A percentile compares a stretch with the other conserved stretches of the same genome.
These are phyloP conservation scores for Plasmodium knowlesi DNA, from an alignment of 169 alveolate genomes.

Conservation along the genomic window DNA sequence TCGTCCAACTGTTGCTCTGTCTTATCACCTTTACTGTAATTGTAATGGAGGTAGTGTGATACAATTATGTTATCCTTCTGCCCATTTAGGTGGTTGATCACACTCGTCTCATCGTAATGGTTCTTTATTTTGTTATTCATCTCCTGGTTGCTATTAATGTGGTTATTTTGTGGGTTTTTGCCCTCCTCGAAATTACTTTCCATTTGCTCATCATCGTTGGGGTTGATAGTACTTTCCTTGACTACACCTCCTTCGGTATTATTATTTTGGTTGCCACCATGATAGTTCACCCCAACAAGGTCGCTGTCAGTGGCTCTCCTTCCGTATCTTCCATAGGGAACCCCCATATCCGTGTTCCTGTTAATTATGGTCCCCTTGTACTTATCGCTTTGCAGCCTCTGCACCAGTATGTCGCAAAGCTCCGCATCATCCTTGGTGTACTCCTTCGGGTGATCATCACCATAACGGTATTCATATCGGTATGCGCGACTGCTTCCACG, in stretches of 20 bases:
- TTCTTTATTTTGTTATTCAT: not conserved
- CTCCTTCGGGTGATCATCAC: not conserved
- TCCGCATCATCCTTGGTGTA: not conserved
- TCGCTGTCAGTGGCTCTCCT: not conserved
- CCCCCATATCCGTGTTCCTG: not conserved
- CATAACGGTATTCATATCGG: not conserved
- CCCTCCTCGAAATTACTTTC: not conserved
- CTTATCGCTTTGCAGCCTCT: conserved; percentile 8
- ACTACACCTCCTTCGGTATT: not conserved
- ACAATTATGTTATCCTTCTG: not conserved
- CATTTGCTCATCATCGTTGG: not conserved
- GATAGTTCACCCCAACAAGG: not conserved
- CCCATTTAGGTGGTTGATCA: not conserved
- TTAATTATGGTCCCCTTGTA: conserved; percentile 24
- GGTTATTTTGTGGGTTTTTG: not conserved
- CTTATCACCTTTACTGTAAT: not conserved
- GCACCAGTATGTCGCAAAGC: not conserved
- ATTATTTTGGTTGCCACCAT: not conserved
- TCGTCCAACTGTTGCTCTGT: not conserved
- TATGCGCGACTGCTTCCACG: not conserved
- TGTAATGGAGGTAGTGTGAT: not conserved
- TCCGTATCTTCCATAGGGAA: not conserved
- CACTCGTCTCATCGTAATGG: not conserved
- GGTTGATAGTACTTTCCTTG: not conserved
- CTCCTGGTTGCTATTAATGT: not conserved